Conservation (phyloP, 2,329 filamentous ascomycete genomes). For the Daldinia sp. region DNA sequence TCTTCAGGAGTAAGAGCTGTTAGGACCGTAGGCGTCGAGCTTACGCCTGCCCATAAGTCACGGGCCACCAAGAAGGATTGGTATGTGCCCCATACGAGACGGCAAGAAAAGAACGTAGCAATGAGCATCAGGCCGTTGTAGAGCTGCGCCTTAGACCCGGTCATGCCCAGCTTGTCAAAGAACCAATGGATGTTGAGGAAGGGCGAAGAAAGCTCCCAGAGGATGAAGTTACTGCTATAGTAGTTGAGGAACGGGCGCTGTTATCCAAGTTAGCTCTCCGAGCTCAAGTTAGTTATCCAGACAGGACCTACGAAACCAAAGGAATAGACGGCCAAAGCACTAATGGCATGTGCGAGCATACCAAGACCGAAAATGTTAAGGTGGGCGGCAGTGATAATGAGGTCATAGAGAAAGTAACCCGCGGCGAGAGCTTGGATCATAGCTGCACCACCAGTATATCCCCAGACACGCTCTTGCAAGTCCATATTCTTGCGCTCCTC, state of each 20-base stretch:
- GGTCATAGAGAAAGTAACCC: constrained; percentile 88
- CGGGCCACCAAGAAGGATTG: constrained; percentile 76
- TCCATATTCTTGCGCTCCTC: constrained; percentile 75
- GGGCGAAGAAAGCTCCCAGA: constrained; percentile 87
- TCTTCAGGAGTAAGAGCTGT: constrained; percentile 52
- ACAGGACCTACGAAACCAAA: constrained; percentile 78
- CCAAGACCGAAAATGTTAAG: constrained; percentile 80
- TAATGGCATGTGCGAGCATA: constrained; percentile 80
- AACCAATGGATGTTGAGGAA: constrained; percentile 95
- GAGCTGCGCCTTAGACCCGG: constrained; percentile 78
- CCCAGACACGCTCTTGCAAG: constrained; percentile 78
- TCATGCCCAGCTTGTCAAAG: constrained; percentile 86
- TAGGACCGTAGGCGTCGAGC: constrained; percentile 54
- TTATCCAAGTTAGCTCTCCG: constrained; percentile 52
- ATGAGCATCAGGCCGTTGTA: constrained; percentile 82
- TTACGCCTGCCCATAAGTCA: constrained; percentile 74
- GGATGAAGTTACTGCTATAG: constrained; percentile 83
- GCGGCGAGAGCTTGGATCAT: constrained; percentile 81
- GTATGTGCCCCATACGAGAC: constrained; percentile 82
- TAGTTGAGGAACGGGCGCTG: constrained; percentile 87
- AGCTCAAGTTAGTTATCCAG: background rate
- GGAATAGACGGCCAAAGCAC: constrained; percentile 78
- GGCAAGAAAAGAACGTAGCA: constrained; percentile 79
- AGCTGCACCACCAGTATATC: constrained; percentile 78
- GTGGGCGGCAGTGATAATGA: constrained; percentile 76